A percentile compares a stretch with the other conserved stretches of the same genome.
Conservation (phyloP, 2,329 filamentous ascomycete species). For the Neurospora sp. region DNA sequence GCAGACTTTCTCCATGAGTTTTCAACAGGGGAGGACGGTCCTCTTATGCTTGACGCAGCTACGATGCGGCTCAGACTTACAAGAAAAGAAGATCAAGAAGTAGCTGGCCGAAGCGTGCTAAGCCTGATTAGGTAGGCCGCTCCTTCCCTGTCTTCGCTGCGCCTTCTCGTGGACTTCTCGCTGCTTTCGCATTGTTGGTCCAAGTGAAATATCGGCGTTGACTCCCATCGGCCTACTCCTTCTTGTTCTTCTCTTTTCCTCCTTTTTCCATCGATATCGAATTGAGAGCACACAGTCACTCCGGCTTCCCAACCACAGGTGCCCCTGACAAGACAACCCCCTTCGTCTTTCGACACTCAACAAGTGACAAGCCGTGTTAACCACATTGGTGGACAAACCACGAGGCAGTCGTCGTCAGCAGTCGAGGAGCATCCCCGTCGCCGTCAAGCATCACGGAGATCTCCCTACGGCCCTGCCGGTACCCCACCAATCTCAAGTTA, state of each 20-base stretch:
- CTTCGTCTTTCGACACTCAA: neutral
- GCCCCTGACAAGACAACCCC: neutral
- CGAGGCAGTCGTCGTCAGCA: neutral
- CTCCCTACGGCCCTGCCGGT: neutral
- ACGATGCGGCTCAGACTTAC: neutral
- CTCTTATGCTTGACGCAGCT: neutral
- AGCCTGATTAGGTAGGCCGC: constrained; percentile 9
- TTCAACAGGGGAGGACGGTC: neutral
- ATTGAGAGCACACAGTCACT: neutral
- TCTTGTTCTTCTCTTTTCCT: constrained; percentile 13
- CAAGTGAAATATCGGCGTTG: constrained; percentile 22
- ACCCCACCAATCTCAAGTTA: neutral
- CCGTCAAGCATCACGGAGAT: neutral
- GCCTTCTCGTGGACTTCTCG: constrained; percentile 13
- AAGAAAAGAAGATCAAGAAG: constrained; percentile 6
- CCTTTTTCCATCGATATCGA: constrained; percentile 7
- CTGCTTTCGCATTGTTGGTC: constrained; percentile 1
- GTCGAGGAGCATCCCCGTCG: neutral
- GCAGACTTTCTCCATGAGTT: neutral
- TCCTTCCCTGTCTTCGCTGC: constrained; percentile 11
- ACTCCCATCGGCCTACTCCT: constrained; percentile 16
- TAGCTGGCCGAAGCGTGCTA: constrained; percentile 10
- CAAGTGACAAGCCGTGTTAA: neutral
- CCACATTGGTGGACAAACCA: neutral
- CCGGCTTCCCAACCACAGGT: neutral